phyloP scores from a whole-genome alignment of 441 rosid species.

The Populus hybrid region DNA sequence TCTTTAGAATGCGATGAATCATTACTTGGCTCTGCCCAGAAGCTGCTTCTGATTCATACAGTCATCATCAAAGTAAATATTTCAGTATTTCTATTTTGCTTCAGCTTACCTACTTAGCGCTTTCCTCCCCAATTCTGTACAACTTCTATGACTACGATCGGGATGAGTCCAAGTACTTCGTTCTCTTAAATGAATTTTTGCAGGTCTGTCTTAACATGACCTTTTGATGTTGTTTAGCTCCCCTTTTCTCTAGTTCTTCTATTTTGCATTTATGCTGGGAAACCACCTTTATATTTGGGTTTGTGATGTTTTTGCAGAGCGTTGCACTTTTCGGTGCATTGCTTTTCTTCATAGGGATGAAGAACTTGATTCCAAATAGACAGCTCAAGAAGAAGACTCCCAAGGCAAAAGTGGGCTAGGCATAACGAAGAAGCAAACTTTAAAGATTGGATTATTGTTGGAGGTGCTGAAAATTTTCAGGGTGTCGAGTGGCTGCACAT shows the following conservation, averaged over 20 bases:
- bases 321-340: conserved; percentile 43
- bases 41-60: not conserved
- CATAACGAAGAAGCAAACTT: conserved; percentile 12
- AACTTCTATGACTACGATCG: conserved; percentile 47
- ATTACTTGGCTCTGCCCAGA: not conserved
- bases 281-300: not conserved
- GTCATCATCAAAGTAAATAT: not conserved
- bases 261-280: not conserved
- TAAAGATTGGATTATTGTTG: conserved; percentile 9
- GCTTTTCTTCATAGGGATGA: conserved; percentile 47
- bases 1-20: not conserved
- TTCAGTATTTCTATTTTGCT: not conserved
- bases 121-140: conserved; percentile 36
- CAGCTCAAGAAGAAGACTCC: conserved; percentile 40
- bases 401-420: conserved; percentile 29
- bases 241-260: not conserved
- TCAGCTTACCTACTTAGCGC: conserved; percentile 37
- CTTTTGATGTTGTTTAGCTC: not conserved
- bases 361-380: conserved; percentile 41
- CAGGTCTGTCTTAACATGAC: conserved; percentile 25
- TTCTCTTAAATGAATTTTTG: conserved; percentile 36
- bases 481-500: conserved; percentile 23
- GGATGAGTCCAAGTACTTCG: conserved; percentile 23
- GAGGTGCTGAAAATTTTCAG: conserved; percentile 8
- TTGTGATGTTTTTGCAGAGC: conserved; percentile 28